Conservation (phyloP, 345 rosid species). For the Salix caprea region DNA sequence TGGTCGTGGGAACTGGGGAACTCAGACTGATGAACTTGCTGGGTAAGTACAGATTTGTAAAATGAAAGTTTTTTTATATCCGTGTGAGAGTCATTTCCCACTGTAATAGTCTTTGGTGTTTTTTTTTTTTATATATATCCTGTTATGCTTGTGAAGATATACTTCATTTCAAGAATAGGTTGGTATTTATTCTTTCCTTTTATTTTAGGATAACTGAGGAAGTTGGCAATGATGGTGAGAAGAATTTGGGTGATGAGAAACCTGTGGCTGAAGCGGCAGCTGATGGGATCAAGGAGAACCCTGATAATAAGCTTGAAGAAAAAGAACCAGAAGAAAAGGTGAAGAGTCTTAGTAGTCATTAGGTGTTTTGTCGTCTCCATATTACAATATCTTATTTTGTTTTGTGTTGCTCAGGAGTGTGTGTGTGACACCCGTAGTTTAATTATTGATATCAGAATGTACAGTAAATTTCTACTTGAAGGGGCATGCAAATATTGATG, state of each 20-base stretch:
- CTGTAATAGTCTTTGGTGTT: background rate
- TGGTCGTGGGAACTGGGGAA: constrained; percentile 31
- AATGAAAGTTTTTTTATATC: background rate
- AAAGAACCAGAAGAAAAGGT: constrained; percentile 24
- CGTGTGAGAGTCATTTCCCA: background rate
- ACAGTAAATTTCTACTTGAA: background rate
- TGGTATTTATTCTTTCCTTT: background rate
- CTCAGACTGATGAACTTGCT: constrained; percentile 19
- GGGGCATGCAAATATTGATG: background rate
- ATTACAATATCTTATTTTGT: background rate
- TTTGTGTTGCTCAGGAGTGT: background rate
- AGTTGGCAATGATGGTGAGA: constrained; percentile 13
- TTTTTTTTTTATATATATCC: background rate
- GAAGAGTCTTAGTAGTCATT: background rate
- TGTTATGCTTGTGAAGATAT: background rate
- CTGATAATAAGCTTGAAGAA: constrained; percentile 12
- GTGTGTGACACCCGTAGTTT: background rate
- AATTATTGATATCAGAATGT: background rate
- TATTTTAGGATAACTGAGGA: constrained; percentile 21
- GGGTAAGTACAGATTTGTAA: constrained; percentile 11
- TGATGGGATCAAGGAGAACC: constrained; percentile 15
- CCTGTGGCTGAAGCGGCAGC: constrained; percentile 11
- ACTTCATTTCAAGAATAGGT: background rate
- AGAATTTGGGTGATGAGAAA: constrained; percentile 13
- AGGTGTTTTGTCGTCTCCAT: background rate